Conservation (phyloP, 2,329 filamentous ascomycete genomes). For the Colletotrichum musae region DNA sequence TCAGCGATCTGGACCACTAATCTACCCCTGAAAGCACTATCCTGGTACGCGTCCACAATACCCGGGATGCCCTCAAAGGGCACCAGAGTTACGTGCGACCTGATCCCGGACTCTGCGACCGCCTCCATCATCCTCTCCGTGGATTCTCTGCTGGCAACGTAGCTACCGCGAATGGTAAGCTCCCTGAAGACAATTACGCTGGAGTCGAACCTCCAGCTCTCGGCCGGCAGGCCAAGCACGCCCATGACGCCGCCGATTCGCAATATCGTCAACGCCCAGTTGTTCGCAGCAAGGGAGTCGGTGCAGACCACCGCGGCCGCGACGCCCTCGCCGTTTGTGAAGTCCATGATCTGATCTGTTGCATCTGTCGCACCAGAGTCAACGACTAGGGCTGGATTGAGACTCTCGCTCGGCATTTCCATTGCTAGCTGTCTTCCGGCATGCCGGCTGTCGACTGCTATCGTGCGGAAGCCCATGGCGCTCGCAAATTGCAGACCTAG, state of each 20-base stretch:
- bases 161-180: conserved; percentile 49
- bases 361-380: conserved; percentile 44
- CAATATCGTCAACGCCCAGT: conserved; percentile 48
- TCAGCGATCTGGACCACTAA: conserved; percentile 47
- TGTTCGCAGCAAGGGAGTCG: conserved; percentile 49
- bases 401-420: conserved; percentile 43
- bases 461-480: conserved; percentile 51
- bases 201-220: conserved; percentile 51
- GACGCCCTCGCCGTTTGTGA: conserved; percentile 50
- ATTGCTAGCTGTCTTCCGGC: conserved; percentile 48
- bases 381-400: conserved; percentile 48
- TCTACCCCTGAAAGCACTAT: conserved; percentile 48
- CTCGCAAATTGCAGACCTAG: conserved; percentile 54
- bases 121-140: conserved; percentile 50
- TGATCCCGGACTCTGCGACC: conserved; percentile 46
- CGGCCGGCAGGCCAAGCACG: conserved; percentile 49
- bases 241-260: conserved; percentile 49
- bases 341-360: conserved; percentile 43
- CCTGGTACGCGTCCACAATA: conserved; percentile 47
- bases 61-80: conserved; percentile 46
- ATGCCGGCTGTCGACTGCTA: conserved; percentile 53
- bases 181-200: conserved; percentile 49
- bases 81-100: conserved; percentile 48
- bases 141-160: conserved; percentile 48
- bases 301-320: conserved; percentile 51